Base-by-base conservation (phyloP, 2,329 filamentous ascomycete genomes). In the Pseudohalonectria lignicola region DNA sequence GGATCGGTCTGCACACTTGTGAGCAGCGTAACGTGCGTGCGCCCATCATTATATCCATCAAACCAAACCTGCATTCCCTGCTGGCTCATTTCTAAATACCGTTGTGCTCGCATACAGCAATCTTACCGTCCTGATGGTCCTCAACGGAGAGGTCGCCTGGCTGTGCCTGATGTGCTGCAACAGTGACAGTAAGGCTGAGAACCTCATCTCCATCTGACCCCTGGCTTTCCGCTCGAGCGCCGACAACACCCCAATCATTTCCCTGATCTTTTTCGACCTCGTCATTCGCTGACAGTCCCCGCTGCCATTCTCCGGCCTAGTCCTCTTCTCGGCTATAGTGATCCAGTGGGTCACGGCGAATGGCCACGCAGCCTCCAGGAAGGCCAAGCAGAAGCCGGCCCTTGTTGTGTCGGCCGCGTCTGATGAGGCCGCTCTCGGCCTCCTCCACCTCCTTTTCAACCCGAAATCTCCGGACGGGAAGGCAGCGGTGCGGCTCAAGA, bases 261-360 rank as follows among this genome's bases (percentile, higher is more conserved):
- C 12, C 7, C 23, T 12, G 23, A 26, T 12, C 23, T 7, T 12
- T 8, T 7, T 7, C 23, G 8, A 7, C 8, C 23, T 26, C 12
- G 8, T 12, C 8, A 8, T 26, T 12, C 23, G 23, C 12, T 26
- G 7, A 26, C 23, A 26, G 12, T 19, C 31, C n/a, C 31, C 31
- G 6, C 15, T 17, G 19, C 13, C 31, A 16, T 17, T 19, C 31
- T 33, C 17, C 31, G 13, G 11, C 36, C 17, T 15, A 74, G 72
- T 78, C 13, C 62, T 78, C 19, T 76, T 79, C 53, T 63, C 59
- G 13, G 61, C 63, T 11, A 41, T 69, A 4, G 61, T 69, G 1
- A 54, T 71, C 9, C 66, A 69, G 42, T 71, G 66, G 66, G 58
- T 66, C 25, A 65, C 64, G 4, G 55, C 55, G 9, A 57, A 57